A percentile compares a stretch with the other conserved stretches of the same genome.
Conservation (phyloP, 2,329 filamentous ascomycete species). For the Colletotrichum sp. region DNA sequence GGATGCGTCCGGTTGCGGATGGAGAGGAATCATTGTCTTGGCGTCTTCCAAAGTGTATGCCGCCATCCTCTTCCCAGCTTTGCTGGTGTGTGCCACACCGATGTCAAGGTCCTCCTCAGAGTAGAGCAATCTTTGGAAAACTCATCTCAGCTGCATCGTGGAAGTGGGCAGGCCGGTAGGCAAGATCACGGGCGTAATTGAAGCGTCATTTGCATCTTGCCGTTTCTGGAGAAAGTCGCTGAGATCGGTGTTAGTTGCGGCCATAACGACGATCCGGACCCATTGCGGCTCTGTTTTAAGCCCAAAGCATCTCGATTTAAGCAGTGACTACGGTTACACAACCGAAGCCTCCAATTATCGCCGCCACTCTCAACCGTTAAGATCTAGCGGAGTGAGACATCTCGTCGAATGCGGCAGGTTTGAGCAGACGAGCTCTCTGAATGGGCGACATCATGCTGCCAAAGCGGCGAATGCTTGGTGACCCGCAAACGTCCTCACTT, state of each 20-base stretch:
- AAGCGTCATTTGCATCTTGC: not conserved
- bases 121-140: too few species aligned
- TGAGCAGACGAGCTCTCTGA: not conserved
- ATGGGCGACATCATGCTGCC: not conserved
- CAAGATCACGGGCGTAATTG: not conserved
- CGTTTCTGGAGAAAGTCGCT: not conserved
- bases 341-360: not conserved
- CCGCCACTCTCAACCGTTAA: not conserved
- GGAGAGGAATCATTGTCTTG: not conserved
- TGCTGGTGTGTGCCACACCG: not conserved
- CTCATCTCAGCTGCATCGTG: not conserved
- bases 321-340: not conserved
- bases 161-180: not conserved
- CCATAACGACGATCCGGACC: not conserved
- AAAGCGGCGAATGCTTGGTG: not conserved
- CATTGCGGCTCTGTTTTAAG: not conserved
- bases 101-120: not conserved
- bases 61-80: not conserved
- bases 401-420: not conserved
- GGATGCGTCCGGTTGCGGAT: not conserved
- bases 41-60: not conserved
- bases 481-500: not conserved
- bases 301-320: not conserved
- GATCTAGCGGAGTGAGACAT: not conserved
- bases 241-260: not conserved